Evolutionary conservation across 2,329 filamentous ascomycete genomes (phyloP), one percentile per base, ranked within the genome.

Genomic region (Hypoxylon sp.): DNA sequence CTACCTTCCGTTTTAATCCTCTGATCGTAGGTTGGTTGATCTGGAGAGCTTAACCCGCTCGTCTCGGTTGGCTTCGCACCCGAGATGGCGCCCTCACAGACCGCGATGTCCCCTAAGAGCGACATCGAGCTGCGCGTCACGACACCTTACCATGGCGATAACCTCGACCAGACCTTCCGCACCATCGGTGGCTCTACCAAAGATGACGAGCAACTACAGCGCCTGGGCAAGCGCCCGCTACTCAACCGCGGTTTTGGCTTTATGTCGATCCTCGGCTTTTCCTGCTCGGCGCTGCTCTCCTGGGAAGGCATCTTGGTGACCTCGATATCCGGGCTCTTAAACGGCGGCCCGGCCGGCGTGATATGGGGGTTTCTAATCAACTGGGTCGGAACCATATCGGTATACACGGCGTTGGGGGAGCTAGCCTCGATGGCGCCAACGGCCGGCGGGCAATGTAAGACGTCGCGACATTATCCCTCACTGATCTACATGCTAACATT

Each of bases 261-360:
- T 26, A 51, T 57, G 37, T 46, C 55, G 39, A 70, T 69, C 37
- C 60, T 72, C 10, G 69, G 69, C 2, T 53, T 72, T 19, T 69
- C 69, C 17, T 70, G 69, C 43, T 64, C 68, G 5, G 55, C 68
- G 15, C 37, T 70, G 30, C 56, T 52, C 6, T 68, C 84, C 0
- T 87, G 84, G 85, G 85, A 87, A 70, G 78, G 79, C 37, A 75
- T 79, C 2, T 71, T 84, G 37, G 74, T 80, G 61, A 78, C 77
- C 0, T 74, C 76, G 4, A 69, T 75, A 2, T 77, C 79, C 37
- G 76, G 76, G 6, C 75, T 82, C 19, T 67, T 74, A 30, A 85
- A 85, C 66, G 84, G 84, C 6, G 85, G 84, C 13, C 80, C 81
- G 1, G 83, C 80, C 2, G 84, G 84, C 22, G 75, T 85, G 10